Evolutionary conservation across 176 grass and related monocot species (phyloP), one percentile per base, ranked within the genome.

Genomic region (Zoysia pacifica): DNA sequence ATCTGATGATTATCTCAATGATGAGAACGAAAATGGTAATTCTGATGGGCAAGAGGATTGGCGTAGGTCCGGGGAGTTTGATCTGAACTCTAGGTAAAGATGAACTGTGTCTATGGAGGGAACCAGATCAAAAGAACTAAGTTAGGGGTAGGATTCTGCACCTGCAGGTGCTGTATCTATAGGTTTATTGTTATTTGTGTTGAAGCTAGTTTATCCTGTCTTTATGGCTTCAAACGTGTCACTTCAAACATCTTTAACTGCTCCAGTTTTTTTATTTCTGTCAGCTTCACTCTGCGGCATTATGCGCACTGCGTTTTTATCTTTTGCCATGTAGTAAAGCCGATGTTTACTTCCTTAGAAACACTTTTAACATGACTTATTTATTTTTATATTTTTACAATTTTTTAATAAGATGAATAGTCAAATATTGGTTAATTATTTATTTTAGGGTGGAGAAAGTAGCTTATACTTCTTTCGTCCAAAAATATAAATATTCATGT

Each of bases 1-100:
- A 36, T 94, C 90, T 0, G 93, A 99, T 41, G 96, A 99, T 88
- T 99, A 93, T 59, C 83, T 99, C 52, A 95, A 99, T 37, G 90
- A 91, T 86, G 95, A 98, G 79, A 92, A 98, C 3, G 93, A 95
- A 58, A 91, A 93, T 60, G 92, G 80, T 4, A 91, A 91, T 55
- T 83, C 86, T 38, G 90, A 86, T 52, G 86, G 83, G 11, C 90
- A 94, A 16, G 86, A 88, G 37, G 86, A 94, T 62, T 94, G 89
- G 86, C 84, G 84, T 20, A 79, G 82, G 60, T 80, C 86, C 9
- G 88, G 90, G 16, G 92, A 95, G 74, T 77, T 99, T 16, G 96
- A 99, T 82, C 76, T 99, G 40, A 99, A 99, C 72, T 78, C 87
- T 74, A 93, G 96, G 90, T 95, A 86, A 82, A 71, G 13, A 51